Evolutionary conservation across 2,329 filamentous ascomycete genomes (phyloP), one percentile per base, ranked within the genome.

Genomic region (Blumeriella jaapii): DNA sequence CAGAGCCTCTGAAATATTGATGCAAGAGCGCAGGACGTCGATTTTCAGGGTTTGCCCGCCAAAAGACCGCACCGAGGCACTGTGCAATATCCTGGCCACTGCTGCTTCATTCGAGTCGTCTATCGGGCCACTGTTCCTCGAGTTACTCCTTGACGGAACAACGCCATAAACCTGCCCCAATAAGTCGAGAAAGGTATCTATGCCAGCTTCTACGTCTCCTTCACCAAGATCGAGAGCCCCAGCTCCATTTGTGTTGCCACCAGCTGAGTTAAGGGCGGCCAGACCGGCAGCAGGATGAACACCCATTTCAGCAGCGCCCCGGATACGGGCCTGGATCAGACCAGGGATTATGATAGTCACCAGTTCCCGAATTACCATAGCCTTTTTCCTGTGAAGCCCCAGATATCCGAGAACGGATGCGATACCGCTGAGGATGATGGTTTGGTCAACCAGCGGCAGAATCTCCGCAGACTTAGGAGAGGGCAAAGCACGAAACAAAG

Each of bases 251-350:
- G 57, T 58, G 26, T 65, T 65, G 1, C 66, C 64, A 38, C 61
- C 63, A 2, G 62, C 58, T 8, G 71, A 63, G 45, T 76, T 80
- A 18, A 91, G 62, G 9, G 79, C 78, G 16, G 85, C 78, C 32
- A 95, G 63, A 0, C 85, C 87, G 7, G 89, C 85, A 12, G 89
- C 89, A 25, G 91, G 91, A 59, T 96, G 89, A 22, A 98, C 84
- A 3, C 89, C 91, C 52, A 91, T 83, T 54, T 96, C 91, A n/a
- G 91, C 87, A 25, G 91, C 91, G 19, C 89, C 89, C 30, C 89
- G 71, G 29, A 93, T 95, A 24, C 91, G 74, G 11, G 91, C 91
- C 58, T 95, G 85, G 4, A 94, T 79, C 6, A 98, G 67, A 2
- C 83, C 86, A 20, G 78, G 79, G 34, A 93, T 83, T 25, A 96